Percentiles rank a stretch among this genome's conserved stretches.
These are phyloP conservation scores for Astragalus membranaceus DNA, from an alignment of 306 rosid genomes.

Conservation along the genomic window DNA sequence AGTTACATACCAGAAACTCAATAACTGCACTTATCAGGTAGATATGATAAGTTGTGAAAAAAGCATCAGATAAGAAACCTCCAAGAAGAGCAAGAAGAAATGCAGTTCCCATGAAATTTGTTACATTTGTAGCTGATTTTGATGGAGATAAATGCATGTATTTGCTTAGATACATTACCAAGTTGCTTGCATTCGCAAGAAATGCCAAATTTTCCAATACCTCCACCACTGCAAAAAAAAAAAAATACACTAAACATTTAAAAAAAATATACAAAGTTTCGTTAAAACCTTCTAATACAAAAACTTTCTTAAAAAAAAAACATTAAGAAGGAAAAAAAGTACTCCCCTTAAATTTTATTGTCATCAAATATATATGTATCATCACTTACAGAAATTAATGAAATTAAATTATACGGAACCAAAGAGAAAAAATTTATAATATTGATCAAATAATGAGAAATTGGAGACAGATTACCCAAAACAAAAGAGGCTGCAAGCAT, in stretches of 20 bases:
- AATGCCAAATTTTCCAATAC: conserved; percentile 84
- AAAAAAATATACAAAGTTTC: too few relatives aligned
- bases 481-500: conserved; percentile 81
- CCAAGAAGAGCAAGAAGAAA: conserved; percentile 95
- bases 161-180: conserved; percentile 54
- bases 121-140: conserved; percentile 78
- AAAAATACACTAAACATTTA: too few relatives aligned
- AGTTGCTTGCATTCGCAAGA: conserved; percentile 92
- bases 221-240: conserved; percentile 81
- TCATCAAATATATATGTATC: too few relatives aligned
- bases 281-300: too few relatives aligned
- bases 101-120: conserved; percentile 93
- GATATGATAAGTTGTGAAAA: conserved; percentile 76
- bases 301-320: too few relatives aligned
- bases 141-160: conserved; percentile 82
- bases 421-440: too few relatives aligned
- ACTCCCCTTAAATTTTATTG: too few relatives aligned
- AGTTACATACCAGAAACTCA: conserved; percentile 61
- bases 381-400: too few relatives aligned
- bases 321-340: too few relatives aligned
- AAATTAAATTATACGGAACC: too few relatives aligned
- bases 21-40: conserved; percentile 69
- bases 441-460: not conserved
- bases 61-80: conserved; percentile 86
- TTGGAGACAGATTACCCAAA: conserved; percentile 36